Base-by-base conservation (phyloP, 352 stramenopile species). In the Phytophthora sojae region DNA sequence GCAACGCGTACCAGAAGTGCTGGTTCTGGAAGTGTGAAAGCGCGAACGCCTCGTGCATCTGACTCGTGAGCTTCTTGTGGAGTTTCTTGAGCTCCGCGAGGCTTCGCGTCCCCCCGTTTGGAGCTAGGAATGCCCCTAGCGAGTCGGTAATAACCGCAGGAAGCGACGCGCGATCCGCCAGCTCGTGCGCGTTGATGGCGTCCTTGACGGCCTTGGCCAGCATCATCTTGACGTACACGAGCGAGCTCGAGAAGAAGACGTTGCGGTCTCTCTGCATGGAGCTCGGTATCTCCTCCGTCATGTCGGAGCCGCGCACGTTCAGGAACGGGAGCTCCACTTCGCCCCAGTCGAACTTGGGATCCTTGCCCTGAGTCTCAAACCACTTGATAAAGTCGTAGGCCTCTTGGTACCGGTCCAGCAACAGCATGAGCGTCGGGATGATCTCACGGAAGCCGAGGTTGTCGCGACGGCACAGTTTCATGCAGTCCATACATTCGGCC, bases 301-400 rank as follows among this genome's bases (percentile, higher is more conserved):
- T 47, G 26, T 57, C 29, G 26, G 37, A n/a, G 37, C 37, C 42
- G 15, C 17, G 42, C 42, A 49, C 42, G 42, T 7, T 21, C 17
- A 49, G 42, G 42, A 49, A 49, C 42, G 42, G 42, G 3, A 21
- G 42, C 42, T 49, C 42, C 42, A 21, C 17, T 19, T 49, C 17
- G 5, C 42, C 42, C 42, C 42, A 49, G 42, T 49, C 42, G 42
- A 19, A 49, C 6, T 49, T 19, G 2, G 42, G 17, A 15, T 49
- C 42, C 37, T 44, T 44, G 11, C 37, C 37, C 11, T n/a, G 11
- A 14, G 42, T 49, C 15, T 19, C 42, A 17, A 23, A 25, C 42
- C 42, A 49, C 42, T 49, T 49, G 42, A 49, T 49, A 49, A 49
- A 19, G 42, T 49, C 42, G 42, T 49, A 49, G 42, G 42, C 42